Conservation (phyloP, 805 yeast species). For the Danielozyma ontarioensis region DNA sequence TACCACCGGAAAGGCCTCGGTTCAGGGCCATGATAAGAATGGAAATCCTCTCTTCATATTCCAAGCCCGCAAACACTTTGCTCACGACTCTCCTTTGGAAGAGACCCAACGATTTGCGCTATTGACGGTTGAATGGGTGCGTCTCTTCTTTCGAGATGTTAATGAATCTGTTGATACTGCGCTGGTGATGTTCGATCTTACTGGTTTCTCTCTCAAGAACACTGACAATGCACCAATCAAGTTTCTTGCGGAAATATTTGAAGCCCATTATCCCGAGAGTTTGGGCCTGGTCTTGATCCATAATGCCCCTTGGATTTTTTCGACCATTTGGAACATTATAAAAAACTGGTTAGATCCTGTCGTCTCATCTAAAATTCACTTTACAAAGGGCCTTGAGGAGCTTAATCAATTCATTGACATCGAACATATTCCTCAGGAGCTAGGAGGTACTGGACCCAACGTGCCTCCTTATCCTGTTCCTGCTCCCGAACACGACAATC, state of each 20-base stretch:
- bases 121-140: conserved; percentile 42
- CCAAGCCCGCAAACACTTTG: conserved; percentile 68
- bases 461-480: conserved; percentile 7
- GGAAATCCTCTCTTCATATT: conserved; percentile 79
- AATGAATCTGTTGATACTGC: conserved; percentile 66
- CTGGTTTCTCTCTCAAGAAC: conserved; percentile 8
- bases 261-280: conserved; percentile 7
- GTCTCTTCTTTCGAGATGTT: conserved; percentile 46
- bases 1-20: conserved; percentile 62
- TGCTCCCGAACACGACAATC: conserved; percentile 1
- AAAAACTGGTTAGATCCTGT: conserved; percentile 8
- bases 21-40: conserved; percentile 67
- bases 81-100: conserved; percentile 46
- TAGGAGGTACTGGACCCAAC: conserved; percentile 7
- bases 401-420: conserved; percentile 5
- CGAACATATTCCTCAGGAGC: conserved; percentile 4
- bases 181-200: conserved; percentile 7
- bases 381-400: conserved; percentile 4
- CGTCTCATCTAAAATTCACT: conserved; percentile 4
- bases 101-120: conserved; percentile 76
- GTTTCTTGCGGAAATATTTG: conserved; percentile 5
- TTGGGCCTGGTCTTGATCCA: conserved; percentile 7
- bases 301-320: conserved; percentile 8
- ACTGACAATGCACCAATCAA: conserved; percentile 8
- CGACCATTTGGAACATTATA: conserved; percentile 8